phyloP scores from a whole-genome alignment of 2,329 filamentous ascomycete species.

The Exserohilum rostratum region DNA sequence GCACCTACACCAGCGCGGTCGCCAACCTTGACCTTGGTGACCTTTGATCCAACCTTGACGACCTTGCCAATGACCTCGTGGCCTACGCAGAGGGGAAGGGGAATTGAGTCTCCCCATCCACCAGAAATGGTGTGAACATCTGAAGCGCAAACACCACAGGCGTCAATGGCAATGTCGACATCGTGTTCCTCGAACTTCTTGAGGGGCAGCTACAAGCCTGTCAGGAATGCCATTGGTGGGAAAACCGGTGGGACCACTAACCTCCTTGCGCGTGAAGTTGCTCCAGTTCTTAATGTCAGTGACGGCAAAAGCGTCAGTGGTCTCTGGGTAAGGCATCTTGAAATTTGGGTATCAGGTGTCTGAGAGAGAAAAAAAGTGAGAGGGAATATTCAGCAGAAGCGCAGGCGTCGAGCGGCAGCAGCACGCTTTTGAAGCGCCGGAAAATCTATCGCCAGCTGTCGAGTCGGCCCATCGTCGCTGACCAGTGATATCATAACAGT shows the following conservation, averaged over 20 bases:
- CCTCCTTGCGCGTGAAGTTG: slow-evolving; percentile 63
- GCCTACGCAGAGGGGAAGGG: slow-evolving; percentile 68
- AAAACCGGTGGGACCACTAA: slow-evolving; percentile 35
- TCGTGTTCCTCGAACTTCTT: slow-evolving; percentile 89
- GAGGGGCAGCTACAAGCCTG: slow-evolving; percentile 67
- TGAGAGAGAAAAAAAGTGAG: slow-evolving; percentile 10
- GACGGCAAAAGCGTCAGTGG: slow-evolving; percentile 57
- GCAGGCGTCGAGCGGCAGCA: slow-evolving; percentile 32
- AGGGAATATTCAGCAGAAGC: slow-evolving; percentile 16
- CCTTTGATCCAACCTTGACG: slow-evolving; percentile 57
- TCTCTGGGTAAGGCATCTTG: slow-evolving; percentile 60
- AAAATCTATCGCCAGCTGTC: slow-evolving; percentile 21
- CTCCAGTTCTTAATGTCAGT: slow-evolving; percentile 66
- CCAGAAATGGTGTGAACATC: slow-evolving; percentile 58
- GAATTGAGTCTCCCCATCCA: slow-evolving; percentile 69
- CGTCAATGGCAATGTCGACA: slow-evolving; percentile 85
- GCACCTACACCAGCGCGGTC: slow-evolving; percentile 58
- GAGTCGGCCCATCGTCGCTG: slow-evolving; percentile 34
- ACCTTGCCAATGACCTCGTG: slow-evolving; percentile 63
- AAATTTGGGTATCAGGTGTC: slow-evolving; percentile 7
- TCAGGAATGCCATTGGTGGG: slow-evolving; percentile 15
- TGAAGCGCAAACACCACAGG: slow-evolving; percentile 55
- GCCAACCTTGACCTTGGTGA: slow-evolving; percentile 56
- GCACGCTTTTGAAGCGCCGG: slow-evolving; percentile 33
- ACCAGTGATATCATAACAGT: slow-evolving; percentile 44